Base-by-base conservation (phyloP, 108 stramenopile genomes). In the Stephanodiscus triporus region DNA sequence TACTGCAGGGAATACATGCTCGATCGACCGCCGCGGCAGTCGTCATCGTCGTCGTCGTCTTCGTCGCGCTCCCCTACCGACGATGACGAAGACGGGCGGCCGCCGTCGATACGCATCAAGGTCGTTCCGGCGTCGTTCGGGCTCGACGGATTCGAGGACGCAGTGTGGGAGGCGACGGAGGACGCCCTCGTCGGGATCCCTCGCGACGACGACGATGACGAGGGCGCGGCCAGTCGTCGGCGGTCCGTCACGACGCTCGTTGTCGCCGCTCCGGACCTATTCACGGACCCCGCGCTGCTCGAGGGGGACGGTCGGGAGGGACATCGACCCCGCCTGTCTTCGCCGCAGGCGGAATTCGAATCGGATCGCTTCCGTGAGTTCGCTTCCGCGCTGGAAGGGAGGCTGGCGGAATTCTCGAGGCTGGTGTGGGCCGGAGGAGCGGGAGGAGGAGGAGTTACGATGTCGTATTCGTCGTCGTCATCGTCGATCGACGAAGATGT, bases 101-200 rank as follows among this genome's bases (percentile, higher is more conserved):
- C 45, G 55, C 70, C 70, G 11, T 27, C 26, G 17, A 38, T 80
- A 16, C 65, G 75, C 20, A 22, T 81, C 54, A 81, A 76, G 50
- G 75, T 81, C 9, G 58, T 81, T 1, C 80, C 80, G 6, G 80
- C 80, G 8, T 81, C 80, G 4, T 81, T 81, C 32, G 80, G 80
- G 22, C 67, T 81, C 1, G 80, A 81, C 43, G 75, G 63, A 26
- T 76, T 76, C 45, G 75, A 81, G 50, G 75, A 81, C 51, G 80
- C 70, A 0, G 20, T 81, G 14, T 76, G 80, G 75, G 80, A 81
- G 36, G 80, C 80, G 2, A 24, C 54, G 0, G 69, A 76, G 58
- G 32, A 38, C 6, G 38, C 13, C 64, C 43, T 24, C 40, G 5
- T 63, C 27, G n/a, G n/a, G n/a, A n/a, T n/a, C n/a, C n/a, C n/a